phyloP scores from a whole-genome alignment of 2,329 filamentous ascomycete genomes.

The Rutstroemia sp. region DNA sequence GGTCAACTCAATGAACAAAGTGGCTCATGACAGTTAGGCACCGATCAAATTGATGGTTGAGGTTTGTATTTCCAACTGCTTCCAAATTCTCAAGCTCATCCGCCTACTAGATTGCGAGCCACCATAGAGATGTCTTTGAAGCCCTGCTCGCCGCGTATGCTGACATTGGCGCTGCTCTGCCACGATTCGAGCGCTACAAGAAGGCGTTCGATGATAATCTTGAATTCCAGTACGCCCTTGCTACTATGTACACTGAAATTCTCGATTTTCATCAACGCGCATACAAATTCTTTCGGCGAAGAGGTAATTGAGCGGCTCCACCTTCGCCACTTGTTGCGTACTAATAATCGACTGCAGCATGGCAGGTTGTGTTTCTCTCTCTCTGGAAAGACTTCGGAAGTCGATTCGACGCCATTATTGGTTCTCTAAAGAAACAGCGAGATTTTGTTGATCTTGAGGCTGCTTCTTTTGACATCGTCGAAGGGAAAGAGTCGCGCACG shows the following conservation, averaged over 20 bases:
- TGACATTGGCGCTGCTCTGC: slow-evolving; percentile 33
- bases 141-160: slow-evolving; percentile 34
- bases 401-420: slow-evolving; percentile 10
- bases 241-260: slow-evolving; percentile 40
- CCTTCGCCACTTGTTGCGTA: no score
- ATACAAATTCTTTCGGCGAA: slow-evolving; percentile 37
- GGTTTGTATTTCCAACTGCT: slow-evolving; percentile 12
- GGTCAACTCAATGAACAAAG: neutral
- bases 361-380: slow-evolving; percentile 12
- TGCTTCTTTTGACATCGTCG: slow-evolving; percentile 11
- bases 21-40: slow-evolving; percentile 17
- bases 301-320: slow-evolving; percentile 4
- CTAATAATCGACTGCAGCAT: slow-evolving; percentile 3
- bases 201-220: slow-evolving; percentile 27
- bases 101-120: slow-evolving; percentile 6
- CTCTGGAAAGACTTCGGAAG: slow-evolving; percentile 15
- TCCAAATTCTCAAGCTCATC: neutral
- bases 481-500: slow-evolving; percentile 7
- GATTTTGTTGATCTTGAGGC: slow-evolving; percentile 16
- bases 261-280: slow-evolving; percentile 40
- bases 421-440: slow-evolving; percentile 9
- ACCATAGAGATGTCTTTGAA: slow-evolving; percentile 33
- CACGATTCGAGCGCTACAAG: slow-evolving; percentile 33
- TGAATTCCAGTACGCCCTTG: slow-evolving; percentile 36
- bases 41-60: slow-evolving; percentile 34